Base-by-base conservation (phyloP, 2,329 filamentous ascomycete genomes). In the Verticillium klebahnii region DNA sequence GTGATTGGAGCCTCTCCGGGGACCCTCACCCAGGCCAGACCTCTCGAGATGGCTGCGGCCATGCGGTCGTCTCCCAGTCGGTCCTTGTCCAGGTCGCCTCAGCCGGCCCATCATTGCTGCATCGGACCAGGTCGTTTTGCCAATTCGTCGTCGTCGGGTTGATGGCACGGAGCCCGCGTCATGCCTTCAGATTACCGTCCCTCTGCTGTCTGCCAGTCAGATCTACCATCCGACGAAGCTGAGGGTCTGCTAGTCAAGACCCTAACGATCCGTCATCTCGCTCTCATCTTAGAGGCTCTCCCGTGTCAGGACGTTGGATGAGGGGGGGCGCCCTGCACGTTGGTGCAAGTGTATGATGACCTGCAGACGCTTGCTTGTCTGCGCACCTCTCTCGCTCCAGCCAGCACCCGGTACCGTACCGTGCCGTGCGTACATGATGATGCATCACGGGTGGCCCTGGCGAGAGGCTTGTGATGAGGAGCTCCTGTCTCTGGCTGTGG, bases 31-130 rank as follows among this genome's bases (percentile, higher is more conserved):
- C 45, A 50, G 45, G 45, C 45, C 45, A 50, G 45, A 50, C 19
- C 45, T 12, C 19, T 23, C 8, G 36, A 11, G 56, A 63, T 60
- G 63, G 63, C 61, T 69, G 63, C 68, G 65, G 66, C 64, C 65
- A 64, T 68, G 67, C 66, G 66, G 57, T 58, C 55, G 40, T 29
- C 61, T 29, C 61, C 59, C 39, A 17, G 60, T 61, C 32, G 34
- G 57, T 63, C 57, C 36, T 55, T 19, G 45, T 37, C 61, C 32
- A 36, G 37, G 31, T 54, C 54, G 29, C 37, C 34, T 37, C 31
- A 57, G 34, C 17, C 52, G 12, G 52, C 8, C 45, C 45, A 50
- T 50, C 45, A 50, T 23, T 50, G 45, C 45, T 50, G n/a, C 45
- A 50, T 25, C 45, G 19, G 45, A 25, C 45, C 7, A 23, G 7